Percentiles rank a stretch among this genome's conserved stretches.
Evolutionary conservation across 192 early-diverging fungal species (phyloP).

Genomic region (Backusella macrospora): DNA sequence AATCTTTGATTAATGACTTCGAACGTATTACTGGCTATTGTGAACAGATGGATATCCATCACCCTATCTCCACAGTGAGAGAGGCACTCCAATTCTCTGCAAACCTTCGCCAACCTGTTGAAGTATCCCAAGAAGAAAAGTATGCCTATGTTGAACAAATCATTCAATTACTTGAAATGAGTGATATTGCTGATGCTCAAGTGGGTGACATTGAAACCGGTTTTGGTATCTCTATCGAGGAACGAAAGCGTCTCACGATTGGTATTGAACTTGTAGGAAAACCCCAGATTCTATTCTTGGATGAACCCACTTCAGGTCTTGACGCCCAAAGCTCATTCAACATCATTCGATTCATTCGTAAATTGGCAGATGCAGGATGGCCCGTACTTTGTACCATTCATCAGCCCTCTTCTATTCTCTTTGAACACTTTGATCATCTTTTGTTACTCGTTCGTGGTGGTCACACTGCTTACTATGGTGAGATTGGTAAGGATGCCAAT

Average conservation of each 20-base stretch:
- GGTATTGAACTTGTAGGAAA: conserved; percentile 82
- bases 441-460: conserved; percentile 80
- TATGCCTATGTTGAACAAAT: conserved; percentile 75
- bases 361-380: conserved; percentile 64
- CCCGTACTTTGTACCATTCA: conserved; percentile 85
- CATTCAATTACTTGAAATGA: conserved; percentile 72
- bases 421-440: conserved; percentile 84
- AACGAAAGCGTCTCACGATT: conserved; percentile 87
- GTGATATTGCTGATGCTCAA: conserved; percentile 70
- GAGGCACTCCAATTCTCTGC: conserved; percentile 81
- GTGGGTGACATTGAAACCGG: conserved; percentile 71
- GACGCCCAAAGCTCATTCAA: conserved; percentile 79
- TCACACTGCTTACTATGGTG: conserved; percentile 79
- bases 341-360: conserved; percentile 73
- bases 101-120: conserved; percentile 66
- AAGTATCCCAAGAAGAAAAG: conserved; percentile 64
- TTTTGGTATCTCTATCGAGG: conserved; percentile 85
- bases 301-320: conserved; percentile 88
- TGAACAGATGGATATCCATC: conserved; percentile 85
- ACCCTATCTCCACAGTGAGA: conserved; percentile 74
- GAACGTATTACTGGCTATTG: conserved; percentile 76
- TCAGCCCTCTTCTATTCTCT: conserved; percentile 80
- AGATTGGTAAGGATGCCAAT: conserved; percentile 68
- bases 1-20: conserved; percentile 62
- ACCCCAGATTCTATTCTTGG: conserved; percentile 80